A percentile compares a stretch with the other conserved stretches of the same genome.
Evolutionary conservation across 2,329 filamentous ascomycete species (phyloP).

Genomic region (Purpureocillium lavendulum): DNA sequence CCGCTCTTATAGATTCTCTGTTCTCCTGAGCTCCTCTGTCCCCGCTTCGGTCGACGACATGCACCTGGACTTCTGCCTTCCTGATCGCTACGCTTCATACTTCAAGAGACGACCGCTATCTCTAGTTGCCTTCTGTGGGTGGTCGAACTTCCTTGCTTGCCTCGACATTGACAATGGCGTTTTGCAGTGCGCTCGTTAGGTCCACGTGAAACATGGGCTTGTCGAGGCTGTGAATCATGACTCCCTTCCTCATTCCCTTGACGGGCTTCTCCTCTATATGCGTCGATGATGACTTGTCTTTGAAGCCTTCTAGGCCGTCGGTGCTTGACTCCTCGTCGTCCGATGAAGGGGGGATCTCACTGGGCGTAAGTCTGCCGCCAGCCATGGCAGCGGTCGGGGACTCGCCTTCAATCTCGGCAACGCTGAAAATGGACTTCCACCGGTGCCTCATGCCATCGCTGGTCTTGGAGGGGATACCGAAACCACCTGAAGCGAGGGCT

Average conservation of each 20-base stretch:
- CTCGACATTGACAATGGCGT: constrained; percentile 73
- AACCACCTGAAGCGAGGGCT: constrained; percentile 77
- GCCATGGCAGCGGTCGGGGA: constrained; percentile 62
- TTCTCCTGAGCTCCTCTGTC: too few species aligned
- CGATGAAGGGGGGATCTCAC: constrained; percentile 5
- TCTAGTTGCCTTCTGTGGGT: constrained; percentile 1
- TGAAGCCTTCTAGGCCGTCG: too few species aligned
- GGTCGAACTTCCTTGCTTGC: constrained; percentile 30
- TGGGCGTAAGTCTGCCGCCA: constrained; percentile 52
- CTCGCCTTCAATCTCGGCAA: constrained; percentile 73
- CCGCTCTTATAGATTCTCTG: too few species aligned
- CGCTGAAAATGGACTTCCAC: constrained; percentile 94
- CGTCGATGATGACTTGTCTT: too few species aligned
- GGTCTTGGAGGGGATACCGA: constrained; percentile 65
- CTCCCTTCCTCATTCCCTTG: constrained; percentile 23
- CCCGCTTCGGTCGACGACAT: too few species aligned
- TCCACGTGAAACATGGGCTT: constrained; percentile 91
- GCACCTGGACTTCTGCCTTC: too few species aligned
- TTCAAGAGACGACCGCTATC: background rate
- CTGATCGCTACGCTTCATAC: background rate
- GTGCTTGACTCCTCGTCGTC: constrained; percentile 19
- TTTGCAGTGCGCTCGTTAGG: constrained; percentile 79
- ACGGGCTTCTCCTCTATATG: constrained; percentile 29
- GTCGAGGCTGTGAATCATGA: constrained; percentile 78
- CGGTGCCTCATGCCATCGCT: constrained; percentile 44